Percentiles rank a stretch among this genome's conserved stretches.
Conservation (phyloP, 1,139 yeast species). For the Ashbya aceris region DNA sequence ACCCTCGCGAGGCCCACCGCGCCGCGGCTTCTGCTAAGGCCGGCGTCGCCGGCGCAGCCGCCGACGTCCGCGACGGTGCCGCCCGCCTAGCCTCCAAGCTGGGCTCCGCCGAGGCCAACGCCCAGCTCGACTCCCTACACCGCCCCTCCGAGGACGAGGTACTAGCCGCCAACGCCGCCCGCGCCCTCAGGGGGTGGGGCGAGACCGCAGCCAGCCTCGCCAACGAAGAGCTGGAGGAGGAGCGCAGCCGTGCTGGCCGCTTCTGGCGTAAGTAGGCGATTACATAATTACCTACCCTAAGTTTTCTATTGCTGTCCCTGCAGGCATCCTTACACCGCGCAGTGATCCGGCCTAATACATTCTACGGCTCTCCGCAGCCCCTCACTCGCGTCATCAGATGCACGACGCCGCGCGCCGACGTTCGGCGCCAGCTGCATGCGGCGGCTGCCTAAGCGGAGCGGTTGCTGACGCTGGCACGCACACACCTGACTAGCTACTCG, state of each 20-base stretch:
- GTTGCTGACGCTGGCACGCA: too few relatives aligned
- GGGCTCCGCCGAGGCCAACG: conserved; percentile 22
- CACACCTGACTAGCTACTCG: too few relatives aligned
- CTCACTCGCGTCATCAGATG: conserved; percentile 7
- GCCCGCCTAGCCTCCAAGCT: conserved; percentile 8
- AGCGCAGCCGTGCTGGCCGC: conserved; percentile 8
- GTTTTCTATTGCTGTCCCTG: too few relatives aligned
- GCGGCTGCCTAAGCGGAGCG: too few relatives aligned
- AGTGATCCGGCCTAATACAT: too few relatives aligned
- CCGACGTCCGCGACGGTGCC: background rate
- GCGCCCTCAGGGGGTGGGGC: conserved; percentile 38
- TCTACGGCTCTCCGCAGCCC: too few relatives aligned
- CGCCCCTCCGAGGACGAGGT: conserved; percentile 17
- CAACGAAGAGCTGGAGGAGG: conserved; percentile 33
- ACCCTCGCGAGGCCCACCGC: conserved; percentile 30
- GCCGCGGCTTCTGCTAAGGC: background rate
- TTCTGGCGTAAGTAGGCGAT: conserved; percentile 3
- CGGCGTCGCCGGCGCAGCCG: background rate
- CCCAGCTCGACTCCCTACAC: conserved; percentile 18
- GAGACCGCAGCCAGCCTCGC: conserved; percentile 36
- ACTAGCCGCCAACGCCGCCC: conserved; percentile 29
- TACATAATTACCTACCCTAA: too few relatives aligned
- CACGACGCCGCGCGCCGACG: conserved; percentile 13
- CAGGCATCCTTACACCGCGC: too few relatives aligned
- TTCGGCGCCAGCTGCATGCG: too few relatives aligned